These are phyloP conservation scores for Saccharomycopsis microspora DNA, from an alignment of 805 yeast genomes.

Conservation along the genomic window DNA sequence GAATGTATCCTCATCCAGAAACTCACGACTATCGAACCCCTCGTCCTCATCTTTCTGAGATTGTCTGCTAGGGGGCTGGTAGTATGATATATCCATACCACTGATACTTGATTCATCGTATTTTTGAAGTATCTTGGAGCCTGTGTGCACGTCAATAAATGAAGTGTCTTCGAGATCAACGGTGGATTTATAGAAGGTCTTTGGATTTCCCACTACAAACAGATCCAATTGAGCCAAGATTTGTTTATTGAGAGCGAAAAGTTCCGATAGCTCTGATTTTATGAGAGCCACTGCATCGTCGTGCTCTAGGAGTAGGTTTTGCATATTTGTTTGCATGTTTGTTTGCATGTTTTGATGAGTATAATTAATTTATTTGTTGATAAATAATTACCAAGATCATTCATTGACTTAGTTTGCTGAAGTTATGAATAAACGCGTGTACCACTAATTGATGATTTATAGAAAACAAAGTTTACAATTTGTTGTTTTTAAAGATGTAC, in stretches of 20 bases:
- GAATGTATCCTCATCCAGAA: not conserved
- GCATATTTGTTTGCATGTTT: not conserved
- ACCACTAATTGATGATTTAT: too few relatives aligned
- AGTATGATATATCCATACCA: not conserved
- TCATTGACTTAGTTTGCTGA: too few relatives aligned
- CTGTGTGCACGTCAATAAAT: too few relatives aligned
- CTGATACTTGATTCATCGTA: not conserved
- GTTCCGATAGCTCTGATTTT: slow-evolving; percentile 1
- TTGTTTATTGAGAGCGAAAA: not conserved
- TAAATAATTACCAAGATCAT: too few relatives aligned
- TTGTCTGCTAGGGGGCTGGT: too few relatives aligned
- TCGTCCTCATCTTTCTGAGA: not conserved
- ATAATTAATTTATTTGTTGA: too few relatives aligned
- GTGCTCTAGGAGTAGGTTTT: slow-evolving; percentile 5
- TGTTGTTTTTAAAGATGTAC: too few relatives aligned
- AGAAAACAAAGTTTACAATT: too few relatives aligned
- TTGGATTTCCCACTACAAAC: not conserved
- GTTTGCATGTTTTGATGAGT: too few relatives aligned
- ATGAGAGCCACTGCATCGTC: slow-evolving; percentile 3
- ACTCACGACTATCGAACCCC: slow-evolving; percentile 1
- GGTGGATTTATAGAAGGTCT: not conserved
- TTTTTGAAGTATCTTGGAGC: not conserved
- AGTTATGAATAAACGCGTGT: too few relatives aligned
- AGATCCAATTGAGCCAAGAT: not conserved
- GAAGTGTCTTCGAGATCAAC: not conserved